These are phyloP conservation scores for Sarcomyxa edulis DNA, from an alignment of 768 basidiomycete genomes.

Conservation along the genomic window DNA sequence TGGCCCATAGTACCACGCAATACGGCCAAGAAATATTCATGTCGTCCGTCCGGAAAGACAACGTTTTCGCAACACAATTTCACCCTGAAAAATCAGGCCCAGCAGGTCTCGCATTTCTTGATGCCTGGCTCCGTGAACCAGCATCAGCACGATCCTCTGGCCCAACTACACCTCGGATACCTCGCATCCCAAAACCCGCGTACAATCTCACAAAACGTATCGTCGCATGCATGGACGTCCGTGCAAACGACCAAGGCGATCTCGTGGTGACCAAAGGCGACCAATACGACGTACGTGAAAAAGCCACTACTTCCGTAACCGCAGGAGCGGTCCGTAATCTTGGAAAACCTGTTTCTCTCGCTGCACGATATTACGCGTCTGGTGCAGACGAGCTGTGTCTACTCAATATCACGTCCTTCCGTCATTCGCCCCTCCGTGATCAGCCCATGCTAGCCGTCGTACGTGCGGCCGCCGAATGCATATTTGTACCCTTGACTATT, in stretches of 20 bases:
- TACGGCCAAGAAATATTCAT: conserved; percentile 94
- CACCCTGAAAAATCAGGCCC: conserved; percentile 96
- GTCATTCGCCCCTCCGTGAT: conserved; percentile 89
- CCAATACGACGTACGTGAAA: conserved; percentile 95
- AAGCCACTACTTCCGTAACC: conserved; percentile 20
- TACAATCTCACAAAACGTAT: conserved; percentile 89
- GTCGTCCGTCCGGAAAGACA: conserved; percentile 74
- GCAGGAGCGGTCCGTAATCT: conserved; percentile 90
- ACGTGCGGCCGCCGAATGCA: conserved; percentile 77
- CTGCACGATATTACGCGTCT: conserved; percentile 75
- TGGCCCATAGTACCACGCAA: conserved; percentile 84
- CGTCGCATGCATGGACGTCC: conserved; percentile 96
- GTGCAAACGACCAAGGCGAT: conserved; percentile 93
- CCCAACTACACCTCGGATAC: conserved; percentile 25
- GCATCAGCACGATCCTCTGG: conserved; percentile 30
- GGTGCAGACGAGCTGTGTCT: conserved; percentile 97
- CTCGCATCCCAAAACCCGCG: conserved; percentile 34
- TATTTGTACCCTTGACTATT: conserved; percentile 97
- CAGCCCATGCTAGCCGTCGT: conserved; percentile 99
- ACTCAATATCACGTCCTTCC: conserved; percentile 99
- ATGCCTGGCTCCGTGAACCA: conserved; percentile 70
- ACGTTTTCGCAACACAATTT: conserved; percentile 92
- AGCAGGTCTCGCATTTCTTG: conserved; percentile 78
- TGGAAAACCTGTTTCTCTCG: conserved; percentile 93
- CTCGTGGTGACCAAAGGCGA: conserved; percentile 99